Conservation (phyloP, 805 yeast genomes). For the Nadsonia fulvescens region DNA sequence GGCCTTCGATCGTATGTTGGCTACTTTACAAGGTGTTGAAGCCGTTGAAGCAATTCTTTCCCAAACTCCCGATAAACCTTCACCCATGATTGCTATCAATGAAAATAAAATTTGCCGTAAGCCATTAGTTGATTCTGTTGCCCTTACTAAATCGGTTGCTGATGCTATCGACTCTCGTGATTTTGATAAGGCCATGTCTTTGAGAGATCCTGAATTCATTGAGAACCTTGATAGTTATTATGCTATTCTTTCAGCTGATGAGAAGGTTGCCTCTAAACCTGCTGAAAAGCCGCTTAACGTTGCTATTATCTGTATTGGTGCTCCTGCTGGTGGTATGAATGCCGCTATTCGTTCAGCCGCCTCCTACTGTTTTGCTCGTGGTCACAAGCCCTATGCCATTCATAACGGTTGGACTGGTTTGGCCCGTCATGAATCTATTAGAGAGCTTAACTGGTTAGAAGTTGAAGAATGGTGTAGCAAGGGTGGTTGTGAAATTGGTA, state of each 20-base stretch:
- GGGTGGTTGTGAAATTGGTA: slow-evolving; percentile 96
- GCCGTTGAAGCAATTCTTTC: slow-evolving; percentile 88
- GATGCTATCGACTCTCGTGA: slow-evolving; percentile 62
- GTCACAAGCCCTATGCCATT: slow-evolving; percentile 81
- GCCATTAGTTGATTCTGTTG: slow-evolving; percentile 81
- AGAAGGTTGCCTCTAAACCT: slow-evolving; percentile 38
- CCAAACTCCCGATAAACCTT: slow-evolving; percentile 75
- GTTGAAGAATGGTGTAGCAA: slow-evolving; percentile 73
- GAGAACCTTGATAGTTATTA: slow-evolving; percentile 63
- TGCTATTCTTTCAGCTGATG: slow-evolving; percentile 46
- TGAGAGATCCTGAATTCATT: slow-evolving; percentile 76
- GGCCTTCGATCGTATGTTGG: slow-evolving; percentile 78
- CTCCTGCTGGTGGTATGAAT: slow-evolving; percentile 94
- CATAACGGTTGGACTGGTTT: slow-evolving; percentile 89
- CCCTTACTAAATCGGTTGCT: slow-evolving; percentile 77
- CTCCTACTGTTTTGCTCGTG: slow-evolving; percentile 69
- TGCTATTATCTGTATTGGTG: slow-evolving; percentile 86
- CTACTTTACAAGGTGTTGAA: slow-evolving; percentile 93
- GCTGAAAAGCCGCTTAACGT: slow-evolving; percentile 33
- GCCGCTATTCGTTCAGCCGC: slow-evolving; percentile 86
- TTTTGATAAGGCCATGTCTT: slow-evolving; percentile 70
- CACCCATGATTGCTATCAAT: slow-evolving; percentile 73
- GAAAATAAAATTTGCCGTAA: slow-evolving; percentile 77
- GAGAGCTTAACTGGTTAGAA: slow-evolving; percentile 61
- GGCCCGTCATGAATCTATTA: slow-evolving; percentile 57